These are phyloP conservation scores for Solanum aculeatissimum DNA, from an alignment of 305 asterid species.

Conservation along the genomic window DNA sequence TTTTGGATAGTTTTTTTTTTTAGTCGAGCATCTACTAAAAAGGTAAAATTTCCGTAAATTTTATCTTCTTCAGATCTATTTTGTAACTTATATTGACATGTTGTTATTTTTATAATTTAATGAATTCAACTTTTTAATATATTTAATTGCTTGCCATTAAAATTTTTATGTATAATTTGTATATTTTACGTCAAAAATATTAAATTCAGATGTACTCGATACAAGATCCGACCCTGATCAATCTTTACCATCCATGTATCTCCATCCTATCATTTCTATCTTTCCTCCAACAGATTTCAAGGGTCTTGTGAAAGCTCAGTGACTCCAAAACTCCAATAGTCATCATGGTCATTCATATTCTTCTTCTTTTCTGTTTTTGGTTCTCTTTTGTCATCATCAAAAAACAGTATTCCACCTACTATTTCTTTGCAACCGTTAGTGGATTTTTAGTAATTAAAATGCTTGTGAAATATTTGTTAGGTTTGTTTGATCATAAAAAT, in stretches of 20 bases:
- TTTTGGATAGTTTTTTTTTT: no score
- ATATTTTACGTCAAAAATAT: no score
- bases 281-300: neutral
- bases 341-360: neutral
- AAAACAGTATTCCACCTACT: neutral
- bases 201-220: neutral
- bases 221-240: neutral
- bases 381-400: neutral
- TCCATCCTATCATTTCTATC: neutral
- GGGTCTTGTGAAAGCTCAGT: conserved; percentile 7
- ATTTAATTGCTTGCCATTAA: no score
- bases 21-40: no score
- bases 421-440: neutral
- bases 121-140: no score
- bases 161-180: no score
- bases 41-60: no score
- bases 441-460: neutral
- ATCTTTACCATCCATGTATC: neutral
- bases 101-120: no score
- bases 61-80: no score
- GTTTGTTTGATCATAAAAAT: neutral
- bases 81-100: no score
- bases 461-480: neutral
- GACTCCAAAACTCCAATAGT: conserved; percentile 12
- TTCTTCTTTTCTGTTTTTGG: neutral